Evolutionary conservation across 257 asterid genomes (phyloP).

Genomic region (Linaria vulgaris): DNA sequence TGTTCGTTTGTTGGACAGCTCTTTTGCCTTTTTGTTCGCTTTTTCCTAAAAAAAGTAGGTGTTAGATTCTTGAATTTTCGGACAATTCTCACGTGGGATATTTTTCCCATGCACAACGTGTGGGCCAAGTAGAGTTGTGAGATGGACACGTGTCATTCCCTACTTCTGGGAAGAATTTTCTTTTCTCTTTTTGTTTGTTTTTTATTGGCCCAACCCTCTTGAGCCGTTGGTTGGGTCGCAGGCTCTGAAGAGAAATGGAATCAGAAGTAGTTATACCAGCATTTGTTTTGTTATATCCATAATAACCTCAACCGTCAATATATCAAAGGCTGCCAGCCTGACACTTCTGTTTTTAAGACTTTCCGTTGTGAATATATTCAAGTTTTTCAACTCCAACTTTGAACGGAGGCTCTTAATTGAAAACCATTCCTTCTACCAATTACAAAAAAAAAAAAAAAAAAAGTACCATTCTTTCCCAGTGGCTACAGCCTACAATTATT

Average conservation of each 20-base stretch:
- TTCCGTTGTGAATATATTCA: too few species aligned
- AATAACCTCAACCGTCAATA: too few species aligned
- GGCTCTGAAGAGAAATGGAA: conserved; percentile 28
- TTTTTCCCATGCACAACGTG: conserved; percentile 18
- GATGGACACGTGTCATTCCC: conserved; percentile 35
- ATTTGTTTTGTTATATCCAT: too few species aligned
- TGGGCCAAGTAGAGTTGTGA: conserved; percentile 12
- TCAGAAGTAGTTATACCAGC: conserved; percentile 3
- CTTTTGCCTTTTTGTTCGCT: conserved; percentile 29
- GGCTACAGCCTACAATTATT: too few species aligned
- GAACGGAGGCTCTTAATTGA: too few species aligned
- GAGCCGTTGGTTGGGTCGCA: conserved; percentile 36
- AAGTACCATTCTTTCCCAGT: too few species aligned
- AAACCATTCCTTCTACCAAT: too few species aligned
- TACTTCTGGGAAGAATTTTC: conserved; percentile 21
- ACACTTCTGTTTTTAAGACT: too few species aligned
- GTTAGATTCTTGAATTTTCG: conserved; percentile 25
- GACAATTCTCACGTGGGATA: conserved; percentile 20
- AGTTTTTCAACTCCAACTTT: too few species aligned
- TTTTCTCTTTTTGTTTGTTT: conserved; percentile 7
- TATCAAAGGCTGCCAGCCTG: too few species aligned
- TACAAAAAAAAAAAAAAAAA: too few species aligned
- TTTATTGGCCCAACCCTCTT: conserved; percentile 7
- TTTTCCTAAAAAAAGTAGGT: conserved; percentile 28
- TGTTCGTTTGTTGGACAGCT: conserved; percentile 26